phyloP scores from a whole-genome alignment of 441 rosid species.

The Lepidium campestre region DNA sequence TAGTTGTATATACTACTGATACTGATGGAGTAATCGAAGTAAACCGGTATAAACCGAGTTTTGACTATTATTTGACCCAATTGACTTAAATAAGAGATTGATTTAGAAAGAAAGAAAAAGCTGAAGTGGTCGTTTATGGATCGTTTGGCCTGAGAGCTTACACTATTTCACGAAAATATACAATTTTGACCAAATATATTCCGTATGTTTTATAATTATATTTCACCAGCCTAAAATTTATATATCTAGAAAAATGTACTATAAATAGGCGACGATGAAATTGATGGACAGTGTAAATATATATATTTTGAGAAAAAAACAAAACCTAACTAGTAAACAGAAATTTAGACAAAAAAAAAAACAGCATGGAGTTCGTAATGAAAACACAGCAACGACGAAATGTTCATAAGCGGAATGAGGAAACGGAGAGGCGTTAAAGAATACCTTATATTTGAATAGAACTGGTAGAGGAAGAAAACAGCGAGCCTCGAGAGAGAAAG shows the following conservation, averaged over 20 bases:
- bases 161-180: background rate
- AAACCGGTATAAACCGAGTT: background rate
- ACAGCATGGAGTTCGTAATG: conserved; percentile 13
- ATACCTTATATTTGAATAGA: conserved; percentile 25
- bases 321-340: background rate
- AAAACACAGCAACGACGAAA: conserved; percentile 6
- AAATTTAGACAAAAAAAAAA: background rate
- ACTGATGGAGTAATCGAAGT: background rate
- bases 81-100: background rate
- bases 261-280: background rate
- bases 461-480: background rate
- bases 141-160: background rate
- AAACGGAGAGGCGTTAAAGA: background rate
- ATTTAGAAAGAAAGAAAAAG: background rate
- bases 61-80: background rate
- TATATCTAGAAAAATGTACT: background rate
- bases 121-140: background rate
- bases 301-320: background rate
- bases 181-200: background rate
- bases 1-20: background rate
- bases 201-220: too few species aligned
- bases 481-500: conserved; percentile 10
- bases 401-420: background rate
- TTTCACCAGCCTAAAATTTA: too few species aligned
- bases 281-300: too few species aligned